A percentile compares a stretch with the other conserved stretches of the same genome.
These are phyloP conservation scores for Trichoderma lentiforme DNA, from an alignment of 2,329 filamentous ascomycete genomes.

Conservation along the genomic window DNA sequence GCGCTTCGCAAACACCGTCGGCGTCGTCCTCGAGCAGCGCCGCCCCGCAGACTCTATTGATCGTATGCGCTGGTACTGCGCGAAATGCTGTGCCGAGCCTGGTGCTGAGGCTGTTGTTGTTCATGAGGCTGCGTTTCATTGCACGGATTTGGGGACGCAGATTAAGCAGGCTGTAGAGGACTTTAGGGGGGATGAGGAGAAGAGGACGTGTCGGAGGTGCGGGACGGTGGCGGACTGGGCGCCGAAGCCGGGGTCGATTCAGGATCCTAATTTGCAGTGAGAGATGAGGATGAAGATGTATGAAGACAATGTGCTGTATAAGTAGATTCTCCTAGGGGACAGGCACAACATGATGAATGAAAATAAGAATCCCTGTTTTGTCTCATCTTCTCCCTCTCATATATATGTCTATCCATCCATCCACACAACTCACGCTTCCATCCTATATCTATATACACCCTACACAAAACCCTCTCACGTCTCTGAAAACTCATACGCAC, in stretches of 20 bases:
- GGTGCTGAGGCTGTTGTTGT: conserved; percentile 50
- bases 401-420: neutral
- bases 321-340: neutral
- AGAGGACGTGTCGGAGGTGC: conserved; percentile 74
- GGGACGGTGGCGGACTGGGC: conserved; percentile 70
- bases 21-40: conserved; percentile 84
- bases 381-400: neutral
- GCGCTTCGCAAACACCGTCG: conserved; percentile 89
- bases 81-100: conserved; percentile 49
- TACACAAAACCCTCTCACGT: conserved; percentile 43
- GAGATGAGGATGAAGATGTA: neutral
- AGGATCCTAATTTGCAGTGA: conserved; percentile 53
- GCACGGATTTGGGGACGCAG: conserved; percentile 87
- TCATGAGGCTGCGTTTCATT: conserved; percentile 83
- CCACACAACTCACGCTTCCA: neutral
- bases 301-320: neutral
- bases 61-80: conserved; percentile 88
- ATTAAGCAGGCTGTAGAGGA: conserved; percentile 86
- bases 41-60: conserved; percentile 69
- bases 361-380: neutral
- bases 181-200: conserved; percentile 66
- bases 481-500: conserved; percentile 73
- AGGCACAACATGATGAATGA: neutral
- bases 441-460: neutral
- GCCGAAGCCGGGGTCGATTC: conserved; percentile 58